Conservation (phyloP, 2,329 filamentous ascomycete genomes). For the Sporothrix globosa region DNA sequence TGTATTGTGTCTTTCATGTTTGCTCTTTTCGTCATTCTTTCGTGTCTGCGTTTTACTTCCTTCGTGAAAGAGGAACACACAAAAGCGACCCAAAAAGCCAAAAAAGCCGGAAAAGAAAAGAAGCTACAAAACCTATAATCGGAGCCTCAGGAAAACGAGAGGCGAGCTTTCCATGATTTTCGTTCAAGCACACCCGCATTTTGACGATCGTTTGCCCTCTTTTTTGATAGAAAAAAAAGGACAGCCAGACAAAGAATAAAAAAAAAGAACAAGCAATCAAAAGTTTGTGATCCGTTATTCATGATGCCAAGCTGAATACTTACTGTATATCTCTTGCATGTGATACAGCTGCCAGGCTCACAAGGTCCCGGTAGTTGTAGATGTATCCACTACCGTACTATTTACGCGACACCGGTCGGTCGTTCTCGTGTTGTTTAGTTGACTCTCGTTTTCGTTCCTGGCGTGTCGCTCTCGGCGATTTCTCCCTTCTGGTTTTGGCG, state of each 20-base stretch:
- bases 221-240: neutral
- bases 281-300: neutral
- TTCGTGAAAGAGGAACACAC: neutral
- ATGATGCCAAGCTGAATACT: too few species aligned
- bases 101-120: constrained; percentile 19
- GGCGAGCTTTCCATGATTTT: constrained; percentile 11
- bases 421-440: too few species aligned
- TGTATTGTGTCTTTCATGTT: neutral
- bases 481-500: too few species aligned
- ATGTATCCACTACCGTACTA: too few species aligned
- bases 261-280: constrained; percentile 22
- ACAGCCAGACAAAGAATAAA: constrained; percentile 14
- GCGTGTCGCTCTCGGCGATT: too few species aligned
- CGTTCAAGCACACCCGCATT: neutral
- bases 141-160: neutral
- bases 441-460: too few species aligned
- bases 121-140: neutral
- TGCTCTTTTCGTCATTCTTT: neutral
- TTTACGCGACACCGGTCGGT: too few species aligned
- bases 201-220: constrained; percentile 1
- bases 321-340: too few species aligned
- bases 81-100: constrained; percentile 20
- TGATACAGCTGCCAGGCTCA: too few species aligned
- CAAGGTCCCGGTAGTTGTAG: too few species aligned
- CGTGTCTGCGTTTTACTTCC: neutral